Evolutionary conservation across 768 basidiomycete genomes (phyloP).

Genomic region (Zangia roseola): DNA sequence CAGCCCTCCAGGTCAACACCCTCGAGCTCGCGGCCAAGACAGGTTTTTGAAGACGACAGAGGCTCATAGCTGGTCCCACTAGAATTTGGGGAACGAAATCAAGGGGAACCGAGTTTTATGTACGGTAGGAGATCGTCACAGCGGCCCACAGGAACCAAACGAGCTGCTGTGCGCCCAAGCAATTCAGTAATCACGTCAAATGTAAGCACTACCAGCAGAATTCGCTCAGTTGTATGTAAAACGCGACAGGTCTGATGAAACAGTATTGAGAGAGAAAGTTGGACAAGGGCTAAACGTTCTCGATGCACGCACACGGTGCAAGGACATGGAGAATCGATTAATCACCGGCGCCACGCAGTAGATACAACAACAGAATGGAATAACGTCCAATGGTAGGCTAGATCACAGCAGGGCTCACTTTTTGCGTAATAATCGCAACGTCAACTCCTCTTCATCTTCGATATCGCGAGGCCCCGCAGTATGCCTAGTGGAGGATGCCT

Average conservation of each 20-base stretch:
- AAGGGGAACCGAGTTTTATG: conserved; percentile 1
- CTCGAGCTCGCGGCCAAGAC: conserved; percentile 2
- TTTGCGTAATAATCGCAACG: conserved; percentile 53
- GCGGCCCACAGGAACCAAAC: conserved; percentile 9
- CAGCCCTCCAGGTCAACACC: conserved; percentile 2
- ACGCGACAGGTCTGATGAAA: neutral
- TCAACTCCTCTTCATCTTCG: conserved; percentile 63
- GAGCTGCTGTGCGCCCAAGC: too few relatives aligned
- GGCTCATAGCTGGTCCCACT: conserved; percentile 15
- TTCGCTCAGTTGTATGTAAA: conserved; percentile 3
- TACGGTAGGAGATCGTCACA: neutral
- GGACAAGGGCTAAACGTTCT: conserved; percentile 1
- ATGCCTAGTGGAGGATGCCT: conserved; percentile 25
- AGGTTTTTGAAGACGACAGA: conserved; percentile 11
- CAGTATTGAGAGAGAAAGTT: neutral
- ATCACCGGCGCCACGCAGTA: neutral
- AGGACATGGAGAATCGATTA: neutral
- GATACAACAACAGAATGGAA: neutral
- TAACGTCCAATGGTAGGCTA: conserved; percentile 1
- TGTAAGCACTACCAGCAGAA: too few relatives aligned
- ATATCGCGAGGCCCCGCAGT: conserved; percentile 29
- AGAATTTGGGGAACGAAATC: neutral
- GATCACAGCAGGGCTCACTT: conserved; percentile 16
- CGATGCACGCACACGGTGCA: neutral
- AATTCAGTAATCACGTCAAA: too few relatives aligned